Percentiles rank a stretch among this genome's conserved stretches.
Conservation (phyloP, 176 grass and related monocot species). For the Avena insularis region DNA sequence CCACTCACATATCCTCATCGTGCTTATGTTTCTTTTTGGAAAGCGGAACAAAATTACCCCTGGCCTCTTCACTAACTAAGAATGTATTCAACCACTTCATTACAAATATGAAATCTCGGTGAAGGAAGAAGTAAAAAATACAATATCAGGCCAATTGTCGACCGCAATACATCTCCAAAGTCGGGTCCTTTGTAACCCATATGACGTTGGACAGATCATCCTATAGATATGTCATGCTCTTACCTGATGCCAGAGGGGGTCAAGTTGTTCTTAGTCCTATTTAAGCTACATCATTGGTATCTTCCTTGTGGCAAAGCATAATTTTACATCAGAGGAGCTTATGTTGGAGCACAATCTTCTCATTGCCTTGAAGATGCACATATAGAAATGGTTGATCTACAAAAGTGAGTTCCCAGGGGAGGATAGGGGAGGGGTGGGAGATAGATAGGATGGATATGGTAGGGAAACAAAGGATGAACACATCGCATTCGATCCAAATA, state of each 20-base stretch:
- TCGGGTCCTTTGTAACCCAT: background rate
- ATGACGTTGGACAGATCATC: background rate
- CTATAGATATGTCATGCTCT: background rate
- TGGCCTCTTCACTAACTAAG: too few relatives aligned
- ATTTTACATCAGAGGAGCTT: background rate
- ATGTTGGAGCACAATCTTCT: background rate
- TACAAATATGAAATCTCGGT: background rate
- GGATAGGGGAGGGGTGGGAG: background rate
- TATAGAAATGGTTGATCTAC: background rate
- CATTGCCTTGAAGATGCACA: background rate
- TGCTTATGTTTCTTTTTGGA: too few relatives aligned
- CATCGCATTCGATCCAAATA: background rate
- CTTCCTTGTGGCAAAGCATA: background rate
- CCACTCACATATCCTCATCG: too few relatives aligned
- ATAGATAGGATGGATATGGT: background rate
- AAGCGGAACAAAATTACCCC: too few relatives aligned
- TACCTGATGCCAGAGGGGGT: background rate
- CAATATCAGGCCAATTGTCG: background rate
- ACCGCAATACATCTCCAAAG: background rate
- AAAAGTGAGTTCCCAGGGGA: background rate
- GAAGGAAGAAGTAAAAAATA: background rate
- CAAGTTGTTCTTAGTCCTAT: background rate
- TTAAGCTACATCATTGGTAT: background rate
- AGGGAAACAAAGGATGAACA: background rate
- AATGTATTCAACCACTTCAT: too few relatives aligned